Conservation (phyloP, 306 rosid species). For the Cicer cuneatum region DNA sequence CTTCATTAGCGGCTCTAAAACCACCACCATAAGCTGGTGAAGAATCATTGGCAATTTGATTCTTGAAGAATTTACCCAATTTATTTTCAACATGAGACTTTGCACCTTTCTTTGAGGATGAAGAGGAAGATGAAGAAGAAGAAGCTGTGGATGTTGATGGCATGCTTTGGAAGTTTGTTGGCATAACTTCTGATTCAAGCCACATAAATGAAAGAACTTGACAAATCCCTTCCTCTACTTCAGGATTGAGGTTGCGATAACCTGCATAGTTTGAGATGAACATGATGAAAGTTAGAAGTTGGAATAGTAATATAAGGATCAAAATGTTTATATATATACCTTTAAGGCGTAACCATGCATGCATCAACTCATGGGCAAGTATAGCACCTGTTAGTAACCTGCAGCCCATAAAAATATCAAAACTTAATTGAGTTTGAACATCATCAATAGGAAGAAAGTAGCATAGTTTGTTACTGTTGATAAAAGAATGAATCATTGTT, state of each 20-base stretch:
- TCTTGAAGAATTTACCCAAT: slow-evolving; percentile 88
- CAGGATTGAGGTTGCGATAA: slow-evolving; percentile 81
- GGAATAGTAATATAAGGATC: slow-evolving; percentile 11
- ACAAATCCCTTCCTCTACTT: slow-evolving; percentile 97
- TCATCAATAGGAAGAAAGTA: slow-evolving; percentile 8
- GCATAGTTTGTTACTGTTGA: not conserved
- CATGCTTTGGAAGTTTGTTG: slow-evolving; percentile 59
- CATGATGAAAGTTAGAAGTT: slow-evolving; percentile 8
- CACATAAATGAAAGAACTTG: slow-evolving; percentile 94
- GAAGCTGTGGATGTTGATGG: slow-evolving; percentile 75
- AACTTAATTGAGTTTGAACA: slow-evolving; percentile 25
- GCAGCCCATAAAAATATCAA: slow-evolving; percentile 42
- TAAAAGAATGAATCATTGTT: not conserved
- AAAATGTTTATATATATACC: slow-evolving; percentile 53
- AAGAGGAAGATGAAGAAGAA: slow-evolving; percentile 51
- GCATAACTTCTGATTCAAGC: slow-evolving; percentile 97
- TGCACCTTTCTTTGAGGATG: slow-evolving; percentile 84
- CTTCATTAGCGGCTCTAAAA: slow-evolving; percentile 86
- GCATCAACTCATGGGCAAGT: slow-evolving; percentile 98
- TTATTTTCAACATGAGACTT: slow-evolving; percentile 72
- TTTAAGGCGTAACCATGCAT: slow-evolving; percentile 96
- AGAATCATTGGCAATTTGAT: slow-evolving; percentile 83
- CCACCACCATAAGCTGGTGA: slow-evolving; percentile 97
- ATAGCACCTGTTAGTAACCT: slow-evolving; percentile 97
- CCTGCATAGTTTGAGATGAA: slow-evolving; percentile 55